Base-by-base conservation (phyloP, 2,329 filamentous ascomycete species). In the Lachnellula occidentalis region DNA sequence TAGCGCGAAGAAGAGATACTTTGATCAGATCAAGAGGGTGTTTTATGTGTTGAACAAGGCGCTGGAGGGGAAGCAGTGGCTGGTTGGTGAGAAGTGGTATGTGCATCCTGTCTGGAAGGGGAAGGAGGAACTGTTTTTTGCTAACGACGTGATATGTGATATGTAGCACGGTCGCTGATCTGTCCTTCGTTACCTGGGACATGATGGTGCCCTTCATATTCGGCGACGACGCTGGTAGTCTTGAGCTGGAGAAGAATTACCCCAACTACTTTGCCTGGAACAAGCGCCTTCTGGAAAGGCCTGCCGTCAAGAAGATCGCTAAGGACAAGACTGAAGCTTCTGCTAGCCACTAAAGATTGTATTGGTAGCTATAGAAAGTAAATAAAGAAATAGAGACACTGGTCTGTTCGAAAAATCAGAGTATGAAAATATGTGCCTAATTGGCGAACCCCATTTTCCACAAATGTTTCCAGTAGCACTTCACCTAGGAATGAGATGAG, bases 1-100 rank as follows among this genome's bases (percentile, higher is more conserved):
- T 1, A 73, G 69, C 22, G 76, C 74, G 2, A 61, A 73, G 15
- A 67, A 73, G 9, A 65, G 76, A 11, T 79, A 79, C 61, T 55
- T 58, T 5, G 68, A 72, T 4, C 75, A 79, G 59, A 67, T 74
- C 3, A 52, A 48, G 37, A 45, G 56, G 6, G 55, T 65, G 3
- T 45, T 71, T 1, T 58, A 62, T 4, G 75, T 78, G 2, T 53
- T 79, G 41, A 71, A 79, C 14, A 59, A 51, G 5, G 68, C 70
- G 52, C 63, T 78, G 15, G 57, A 67, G 42, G 64, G 62, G 6
- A 66, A 65, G 15, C 58, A 68, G 24, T 74, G 63, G 45, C 63
- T 75, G 2, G 70, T 75, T 17, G 71, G 67, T 6, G 63, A 72
- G 56, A 74, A 73, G 55, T 58, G 51, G 56, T 58, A 49, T 31